Base-by-base conservation (phyloP, 2,329 filamentous ascomycete species). In the Diaporthe eres region DNA sequence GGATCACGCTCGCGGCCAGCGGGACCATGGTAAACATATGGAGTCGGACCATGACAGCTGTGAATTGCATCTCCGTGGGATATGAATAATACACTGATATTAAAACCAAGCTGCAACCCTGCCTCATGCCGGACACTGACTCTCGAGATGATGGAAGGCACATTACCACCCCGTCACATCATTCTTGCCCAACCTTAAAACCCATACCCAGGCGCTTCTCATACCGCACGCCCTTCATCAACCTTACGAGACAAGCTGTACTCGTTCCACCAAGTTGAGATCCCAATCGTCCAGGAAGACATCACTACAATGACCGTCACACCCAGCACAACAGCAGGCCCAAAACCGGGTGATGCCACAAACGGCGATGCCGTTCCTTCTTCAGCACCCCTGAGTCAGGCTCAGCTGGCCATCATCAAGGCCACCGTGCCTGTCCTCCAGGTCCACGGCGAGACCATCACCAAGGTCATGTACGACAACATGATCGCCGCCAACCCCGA, bases 391-490 rank as follows among this genome's bases (percentile, higher is more conserved):
- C 85, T 95, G 75, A 92, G 92, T 15, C 85, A 88, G 37, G 85
- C 88, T 51, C 94, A 96, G 85, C 88, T 93, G 78, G 85, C 89
- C 77, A 92, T 93, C 79, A 92, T 97, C 86, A 96, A 95, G 84
- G 88, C 94, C 51, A 96, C 94, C 2, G 93, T 92, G 53, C 94
- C 94, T 2, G 89, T 95, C 25, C 88, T 96, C 10, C 89, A 91
- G 78, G 87, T 91, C 77, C 90, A 95, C 82, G 94, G 94, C 83
- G 86, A 86, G 25, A 85, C 88, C 61, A 94, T 96, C 83, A 95
- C 93, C n/a, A 88, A 86, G 1, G 85, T 89, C 77, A 95, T 96
- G 86, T 96, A 96, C 86, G 85, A 87, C 60, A 92, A 91, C 84
- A 88, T 96, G 85, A 87, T 96, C 39, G 78, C 77, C 22, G 90